These are phyloP conservation scores for Aspergillus ibericus DNA, from an alignment of 2,329 filamentous ascomycete species.

Conservation along the genomic window DNA sequence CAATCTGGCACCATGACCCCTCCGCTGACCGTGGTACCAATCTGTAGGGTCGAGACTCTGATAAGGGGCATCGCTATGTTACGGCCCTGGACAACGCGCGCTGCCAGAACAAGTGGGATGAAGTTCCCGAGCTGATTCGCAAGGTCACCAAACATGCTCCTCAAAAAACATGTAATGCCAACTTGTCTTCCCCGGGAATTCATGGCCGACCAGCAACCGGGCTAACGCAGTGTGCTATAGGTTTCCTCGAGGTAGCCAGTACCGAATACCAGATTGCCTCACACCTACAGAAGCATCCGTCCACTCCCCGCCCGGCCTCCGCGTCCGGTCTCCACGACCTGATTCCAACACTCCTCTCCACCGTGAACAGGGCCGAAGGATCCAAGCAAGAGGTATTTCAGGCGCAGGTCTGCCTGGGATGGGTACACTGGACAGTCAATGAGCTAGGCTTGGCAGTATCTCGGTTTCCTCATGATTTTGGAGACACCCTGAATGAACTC, in stretches of 20 bases:
- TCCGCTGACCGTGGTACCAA: slow-evolving; percentile 8
- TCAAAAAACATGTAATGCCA: slow-evolving; percentile 69
- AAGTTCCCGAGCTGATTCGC: slow-evolving; percentile 82
- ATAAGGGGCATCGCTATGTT: slow-evolving; percentile 82
- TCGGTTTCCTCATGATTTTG: slow-evolving; percentile 64
- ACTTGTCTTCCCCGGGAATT: slow-evolving; percentile 12
- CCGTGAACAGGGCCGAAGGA: slow-evolving; percentile 59
- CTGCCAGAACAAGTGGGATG: slow-evolving; percentile 83
- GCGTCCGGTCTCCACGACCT: slow-evolving; percentile 46
- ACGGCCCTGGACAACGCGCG: slow-evolving; percentile 79
- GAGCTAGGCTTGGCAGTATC: slow-evolving; percentile 65
- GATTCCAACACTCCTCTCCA: slow-evolving; percentile 44
- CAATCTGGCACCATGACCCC: background rate
- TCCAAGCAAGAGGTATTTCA: slow-evolving; percentile 65
- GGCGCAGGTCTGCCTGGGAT: slow-evolving; percentile 78
- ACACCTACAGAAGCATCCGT: slow-evolving; percentile 43
- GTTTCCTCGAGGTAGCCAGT: slow-evolving; percentile 68
- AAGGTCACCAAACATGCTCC: slow-evolving; percentile 95
- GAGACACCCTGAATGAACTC: slow-evolving; percentile 55
- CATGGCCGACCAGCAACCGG: slow-evolving; percentile 15
- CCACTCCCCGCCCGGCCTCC: slow-evolving; percentile 34
- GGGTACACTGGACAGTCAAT: slow-evolving; percentile 76
- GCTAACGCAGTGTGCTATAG: slow-evolving; percentile 44
- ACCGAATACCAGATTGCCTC: slow-evolving; percentile 66
- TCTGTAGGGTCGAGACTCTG: slow-evolving; percentile 53